These are phyloP conservation scores for Aspergillus jensenii DNA, from an alignment of 2,329 filamentous ascomycete genomes.

Conservation along the genomic window DNA sequence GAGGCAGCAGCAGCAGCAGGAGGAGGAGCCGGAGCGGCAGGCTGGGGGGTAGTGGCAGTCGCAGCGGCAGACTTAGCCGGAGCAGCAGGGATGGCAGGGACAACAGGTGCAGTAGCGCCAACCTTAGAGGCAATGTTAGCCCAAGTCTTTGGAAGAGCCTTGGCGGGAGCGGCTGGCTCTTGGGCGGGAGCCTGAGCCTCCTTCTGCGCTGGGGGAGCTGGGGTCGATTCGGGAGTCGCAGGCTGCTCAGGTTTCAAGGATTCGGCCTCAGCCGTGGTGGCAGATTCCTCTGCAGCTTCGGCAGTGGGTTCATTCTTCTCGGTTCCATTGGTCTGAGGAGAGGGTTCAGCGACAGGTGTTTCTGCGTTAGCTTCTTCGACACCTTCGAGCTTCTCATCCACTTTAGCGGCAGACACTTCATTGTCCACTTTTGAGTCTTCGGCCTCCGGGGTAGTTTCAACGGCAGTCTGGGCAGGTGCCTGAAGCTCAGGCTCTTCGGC, in stretches of 20 bases:
- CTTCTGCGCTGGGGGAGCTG: constrained; percentile 48
- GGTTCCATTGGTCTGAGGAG: constrained; percentile 38
- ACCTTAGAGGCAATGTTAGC: constrained; percentile 58
- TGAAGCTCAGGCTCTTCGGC: constrained; percentile 37
- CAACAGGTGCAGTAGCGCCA: constrained; percentile 38
- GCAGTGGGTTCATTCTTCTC: constrained; percentile 22
- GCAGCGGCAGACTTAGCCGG: constrained; percentile 35
- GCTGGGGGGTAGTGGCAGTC: constrained; percentile 32
- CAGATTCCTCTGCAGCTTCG: constrained; percentile 29
- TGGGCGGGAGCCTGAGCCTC: constrained; percentile 54
- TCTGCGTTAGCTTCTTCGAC: constrained; percentile 46
- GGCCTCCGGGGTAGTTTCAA: constrained; percentile 17
- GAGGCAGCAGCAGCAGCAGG: constrained; percentile 22
- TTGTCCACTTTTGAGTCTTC: constrained; percentile 34
- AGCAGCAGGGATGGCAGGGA: constrained; percentile 34
- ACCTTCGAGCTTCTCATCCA: constrained; percentile 74
- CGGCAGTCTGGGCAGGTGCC: constrained; percentile 25
- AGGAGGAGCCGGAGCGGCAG: constrained; percentile 31
- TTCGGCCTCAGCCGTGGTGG: constrained; percentile 29
- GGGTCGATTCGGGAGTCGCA: constrained; percentile 60
- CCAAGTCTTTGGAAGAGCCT: constrained; percentile 64
- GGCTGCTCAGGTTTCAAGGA: constrained; percentile 61
- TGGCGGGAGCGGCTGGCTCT: constrained; percentile 41
- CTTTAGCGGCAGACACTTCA: constrained; percentile 51
- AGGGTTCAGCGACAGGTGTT: constrained; percentile 29